Conservation (phyloP, 2,329 filamentous ascomycete genomes). For the Ophiostoma australiae region DNA sequence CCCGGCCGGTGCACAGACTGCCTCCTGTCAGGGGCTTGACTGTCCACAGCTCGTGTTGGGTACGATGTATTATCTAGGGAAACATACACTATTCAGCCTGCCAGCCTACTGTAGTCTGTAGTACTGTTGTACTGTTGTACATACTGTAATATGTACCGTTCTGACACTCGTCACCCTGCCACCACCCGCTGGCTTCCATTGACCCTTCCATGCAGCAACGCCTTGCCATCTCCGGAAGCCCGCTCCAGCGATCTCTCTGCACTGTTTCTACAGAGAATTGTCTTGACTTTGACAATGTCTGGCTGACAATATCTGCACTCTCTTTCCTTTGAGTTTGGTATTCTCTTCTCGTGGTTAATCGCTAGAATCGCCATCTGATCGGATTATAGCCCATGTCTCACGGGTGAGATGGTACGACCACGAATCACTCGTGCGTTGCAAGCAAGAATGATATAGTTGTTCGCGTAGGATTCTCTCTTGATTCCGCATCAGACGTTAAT, state of each 20-base stretch:
- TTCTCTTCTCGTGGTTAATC: too few relatives aligned
- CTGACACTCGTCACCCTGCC: not conserved
- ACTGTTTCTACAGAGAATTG: not conserved
- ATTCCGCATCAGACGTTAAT: too few relatives aligned
- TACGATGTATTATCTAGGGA: not conserved
- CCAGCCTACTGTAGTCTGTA: not conserved
- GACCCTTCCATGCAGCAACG: constrained; percentile 7
- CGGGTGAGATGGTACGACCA: not conserved
- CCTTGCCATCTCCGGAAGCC: constrained; percentile 5
- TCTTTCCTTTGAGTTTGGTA: too few relatives aligned
- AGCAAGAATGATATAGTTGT: too few relatives aligned
- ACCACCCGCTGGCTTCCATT: not conserved
- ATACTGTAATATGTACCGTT: too few relatives aligned
- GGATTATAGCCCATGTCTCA: not conserved
- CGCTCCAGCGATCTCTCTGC: not conserved
- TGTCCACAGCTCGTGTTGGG: not conserved
- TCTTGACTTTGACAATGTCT: too few relatives aligned
- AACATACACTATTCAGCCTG: not conserved
- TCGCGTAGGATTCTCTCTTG: too few relatives aligned
- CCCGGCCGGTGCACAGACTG: constrained; percentile 2
- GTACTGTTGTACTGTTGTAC: not conserved
- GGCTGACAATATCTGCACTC: too few relatives aligned
- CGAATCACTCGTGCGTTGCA: too few relatives aligned
- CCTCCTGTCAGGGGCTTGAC: not conserved
- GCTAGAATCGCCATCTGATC: too few relatives aligned